A percentile compares a stretch with the other conserved stretches of the same genome.
Evolutionary conservation across 345 rosid genomes (phyloP).

Genomic region (Euphorbia tirucalli): DNA sequence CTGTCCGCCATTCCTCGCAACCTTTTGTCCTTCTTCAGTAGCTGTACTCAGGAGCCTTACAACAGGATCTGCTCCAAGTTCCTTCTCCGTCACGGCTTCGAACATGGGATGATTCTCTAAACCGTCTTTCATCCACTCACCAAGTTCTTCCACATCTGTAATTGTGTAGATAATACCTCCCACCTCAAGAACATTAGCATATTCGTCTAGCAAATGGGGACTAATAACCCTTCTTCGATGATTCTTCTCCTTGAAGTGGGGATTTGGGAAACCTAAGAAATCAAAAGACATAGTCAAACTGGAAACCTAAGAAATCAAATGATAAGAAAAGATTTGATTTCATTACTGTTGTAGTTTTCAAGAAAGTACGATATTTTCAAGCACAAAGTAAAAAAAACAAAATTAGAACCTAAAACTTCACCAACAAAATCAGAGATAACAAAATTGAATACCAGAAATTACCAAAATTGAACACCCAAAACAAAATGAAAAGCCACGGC

Average conservation of each 20-base stretch:
- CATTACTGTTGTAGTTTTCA: too few species aligned
- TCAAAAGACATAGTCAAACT: too few species aligned
- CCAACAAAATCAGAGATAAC: too few species aligned
- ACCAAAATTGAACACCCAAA: too few species aligned
- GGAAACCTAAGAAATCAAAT: too few species aligned
- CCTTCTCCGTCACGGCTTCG: conserved; percentile 46
- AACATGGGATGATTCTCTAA: conserved; percentile 70
- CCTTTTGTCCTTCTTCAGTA: conserved; percentile 87
- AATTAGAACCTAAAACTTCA: too few species aligned
- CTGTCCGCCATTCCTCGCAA: conserved; percentile 74
- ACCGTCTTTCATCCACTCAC: conserved; percentile 77
- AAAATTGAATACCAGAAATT: too few species aligned
- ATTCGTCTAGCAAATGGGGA: conserved; percentile 66
- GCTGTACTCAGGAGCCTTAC: conserved; percentile 54
- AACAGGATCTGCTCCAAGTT: conserved; percentile 62
- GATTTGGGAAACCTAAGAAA: conserved; percentile 89
- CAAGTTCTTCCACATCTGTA: conserved; percentile 83
- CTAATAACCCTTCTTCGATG: conserved; percentile 75
- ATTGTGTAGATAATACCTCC: conserved; percentile 79
- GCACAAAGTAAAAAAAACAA: too few species aligned
- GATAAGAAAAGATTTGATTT: too few species aligned
- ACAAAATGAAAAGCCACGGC: too few species aligned
- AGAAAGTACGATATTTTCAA: too few species aligned
- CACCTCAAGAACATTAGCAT: conserved; percentile 63
- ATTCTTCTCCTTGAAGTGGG: conserved; percentile 88